Evolutionary conservation across 805 yeast genomes (phyloP).

Genomic region (Lipomyces sp.): DNA sequence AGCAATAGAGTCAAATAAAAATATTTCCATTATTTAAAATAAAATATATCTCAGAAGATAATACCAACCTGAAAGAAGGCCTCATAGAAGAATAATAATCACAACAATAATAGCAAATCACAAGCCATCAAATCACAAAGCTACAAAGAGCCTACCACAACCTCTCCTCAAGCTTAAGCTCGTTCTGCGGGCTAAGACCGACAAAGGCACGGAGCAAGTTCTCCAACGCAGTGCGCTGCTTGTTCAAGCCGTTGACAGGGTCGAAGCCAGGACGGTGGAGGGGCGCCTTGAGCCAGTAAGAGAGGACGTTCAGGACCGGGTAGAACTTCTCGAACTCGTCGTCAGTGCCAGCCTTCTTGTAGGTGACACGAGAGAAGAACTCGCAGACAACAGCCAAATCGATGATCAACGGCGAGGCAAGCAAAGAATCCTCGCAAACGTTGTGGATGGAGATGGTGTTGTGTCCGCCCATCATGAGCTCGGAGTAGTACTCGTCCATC

Average conservation of each 20-base stretch:
- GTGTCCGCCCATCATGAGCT: constrained; percentile 96
- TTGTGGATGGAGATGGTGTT: constrained; percentile 91
- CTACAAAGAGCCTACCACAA: constrained; percentile 28
- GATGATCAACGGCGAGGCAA: constrained; percentile 91
- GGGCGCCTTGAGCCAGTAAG: constrained; percentile 97
- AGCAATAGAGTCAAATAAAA: too few species aligned
- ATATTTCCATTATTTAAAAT: too few species aligned
- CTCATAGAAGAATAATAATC: too few species aligned
- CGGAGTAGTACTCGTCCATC: constrained; percentile 97
- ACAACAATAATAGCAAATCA: background rate
- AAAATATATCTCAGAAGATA: too few species aligned
- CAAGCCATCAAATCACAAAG: background rate
- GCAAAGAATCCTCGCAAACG: constrained; percentile 91
- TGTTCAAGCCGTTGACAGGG: constrained; percentile 89
- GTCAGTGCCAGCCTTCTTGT: constrained; percentile 54
- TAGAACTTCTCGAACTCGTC: constrained; percentile 63
- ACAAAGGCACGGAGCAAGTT: constrained; percentile 84
- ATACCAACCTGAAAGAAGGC: too few species aligned
- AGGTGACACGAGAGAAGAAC: constrained; percentile 80
- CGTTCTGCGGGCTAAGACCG: constrained; percentile 87
- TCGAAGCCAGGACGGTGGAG: constrained; percentile 85
- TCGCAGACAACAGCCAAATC: constrained; percentile 89
- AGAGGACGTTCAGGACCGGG: constrained; percentile 78
- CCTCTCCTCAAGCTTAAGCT: constrained; percentile 92
- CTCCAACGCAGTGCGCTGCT: constrained; percentile 89